Conservation (phyloP, 257 asterid species). For the Rhazya stricta region DNA sequence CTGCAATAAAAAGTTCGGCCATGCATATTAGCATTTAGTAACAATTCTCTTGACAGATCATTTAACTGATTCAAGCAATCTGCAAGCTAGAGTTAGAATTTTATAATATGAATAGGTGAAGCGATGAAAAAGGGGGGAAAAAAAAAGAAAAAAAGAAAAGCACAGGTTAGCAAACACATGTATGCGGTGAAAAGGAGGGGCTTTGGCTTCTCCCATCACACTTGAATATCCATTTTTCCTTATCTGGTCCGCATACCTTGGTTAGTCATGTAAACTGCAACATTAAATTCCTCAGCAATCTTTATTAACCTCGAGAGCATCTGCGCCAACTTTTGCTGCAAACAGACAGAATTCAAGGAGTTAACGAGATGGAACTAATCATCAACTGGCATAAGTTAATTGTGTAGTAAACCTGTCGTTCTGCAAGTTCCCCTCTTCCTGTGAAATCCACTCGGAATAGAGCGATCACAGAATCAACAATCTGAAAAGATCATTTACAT, state of each 20-base stretch:
- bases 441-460: conserved; percentile 95
- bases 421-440: conserved; percentile 98
- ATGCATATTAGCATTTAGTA: conserved; percentile 15
- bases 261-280: conserved; percentile 98
- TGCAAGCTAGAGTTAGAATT: neutral
- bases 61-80: neutral
- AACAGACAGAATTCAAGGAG: conserved; percentile 9
- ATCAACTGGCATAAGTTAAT: neutral
- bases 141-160: neutral
- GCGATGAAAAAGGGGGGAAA: no score
- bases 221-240: neutral
- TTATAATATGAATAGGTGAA: no score
- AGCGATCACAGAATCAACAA: conserved; percentile 94
- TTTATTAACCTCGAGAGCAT: conserved; percentile 92
- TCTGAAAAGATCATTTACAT: conserved; percentile 39
- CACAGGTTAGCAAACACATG: neutral
- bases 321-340: conserved; percentile 99
- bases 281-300: conserved; percentile 96
- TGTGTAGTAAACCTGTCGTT: conserved; percentile 62
- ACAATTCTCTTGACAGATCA: neutral
- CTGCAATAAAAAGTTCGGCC: conserved; percentile 45
- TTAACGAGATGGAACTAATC: conserved; percentile 4
- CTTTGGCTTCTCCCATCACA: neutral
- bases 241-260: conserved; percentile 48
- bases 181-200: neutral